Conservation (phyloP, 129 eudicot species). For the Smallanthus sonchifolius region DNA sequence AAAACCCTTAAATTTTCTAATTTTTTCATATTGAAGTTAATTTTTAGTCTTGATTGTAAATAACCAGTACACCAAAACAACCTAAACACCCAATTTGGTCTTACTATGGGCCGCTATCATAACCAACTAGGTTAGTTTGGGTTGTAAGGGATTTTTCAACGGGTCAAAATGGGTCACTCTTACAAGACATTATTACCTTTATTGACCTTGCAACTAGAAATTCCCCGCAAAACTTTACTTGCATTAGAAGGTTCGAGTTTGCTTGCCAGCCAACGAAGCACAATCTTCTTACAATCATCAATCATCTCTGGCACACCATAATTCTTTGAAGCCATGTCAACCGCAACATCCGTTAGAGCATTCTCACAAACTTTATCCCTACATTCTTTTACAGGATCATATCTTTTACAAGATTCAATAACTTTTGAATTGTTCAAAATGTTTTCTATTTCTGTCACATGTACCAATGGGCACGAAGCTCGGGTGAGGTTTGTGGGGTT, state of each 20-base stretch:
- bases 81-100: too few species aligned
- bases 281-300: conserved; percentile 50
- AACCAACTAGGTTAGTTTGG: too few species aligned
- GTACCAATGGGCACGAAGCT: conserved; percentile 48
- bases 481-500: conserved; percentile 37
- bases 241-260: conserved; percentile 43
- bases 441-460: conserved; percentile 39
- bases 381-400: conserved; percentile 53
- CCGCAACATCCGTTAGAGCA: conserved; percentile 53
- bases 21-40: too few species aligned
- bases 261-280: conserved; percentile 52
- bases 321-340: conserved; percentile 28
- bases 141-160: too few species aligned
- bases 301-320: conserved; percentile 10
- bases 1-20: too few species aligned
- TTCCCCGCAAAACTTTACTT: conserved; percentile 44
- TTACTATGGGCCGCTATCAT: too few species aligned
- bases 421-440: conserved; percentile 25
- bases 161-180: too few species aligned
- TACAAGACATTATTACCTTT: conserved; percentile 32
- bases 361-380: conserved; percentile 49
- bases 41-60: too few species aligned
- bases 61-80: too few species aligned
- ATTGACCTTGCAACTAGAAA: conserved; percentile 58
- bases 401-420: conserved; percentile 35